Conservation (phyloP, 768 basidiomycete species). For the Naematelia aurantialba region DNA sequence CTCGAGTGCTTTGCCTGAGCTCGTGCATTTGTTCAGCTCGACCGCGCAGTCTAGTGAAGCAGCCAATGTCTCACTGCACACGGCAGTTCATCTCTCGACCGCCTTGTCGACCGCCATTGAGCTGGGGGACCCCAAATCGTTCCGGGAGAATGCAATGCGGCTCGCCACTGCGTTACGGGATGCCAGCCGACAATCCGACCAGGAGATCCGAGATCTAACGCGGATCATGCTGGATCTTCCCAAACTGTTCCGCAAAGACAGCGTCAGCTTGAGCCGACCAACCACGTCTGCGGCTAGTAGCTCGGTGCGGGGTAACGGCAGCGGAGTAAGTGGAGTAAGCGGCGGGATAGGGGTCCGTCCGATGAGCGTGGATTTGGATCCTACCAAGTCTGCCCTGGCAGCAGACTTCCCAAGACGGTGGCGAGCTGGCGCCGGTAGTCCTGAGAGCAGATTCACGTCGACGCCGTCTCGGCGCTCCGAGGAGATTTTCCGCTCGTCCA, state of each 20-base stretch:
- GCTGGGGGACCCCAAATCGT: constrained; percentile 13
- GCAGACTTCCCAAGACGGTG: background rate
- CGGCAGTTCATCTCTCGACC: constrained; percentile 17
- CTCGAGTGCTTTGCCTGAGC: constrained; percentile 16
- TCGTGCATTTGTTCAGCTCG: constrained; percentile 22
- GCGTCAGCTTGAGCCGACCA: constrained; percentile 3
- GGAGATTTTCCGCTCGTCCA: constrained; percentile 1
- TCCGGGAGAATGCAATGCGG: constrained; percentile 10
- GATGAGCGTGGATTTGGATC: constrained; percentile 1
- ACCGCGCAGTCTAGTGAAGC: constrained; percentile 24
- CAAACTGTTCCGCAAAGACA: constrained; percentile 13
- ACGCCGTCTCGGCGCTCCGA: background rate
- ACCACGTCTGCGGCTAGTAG: constrained; percentile 12
- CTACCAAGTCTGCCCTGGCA: constrained; percentile 6
- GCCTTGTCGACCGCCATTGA: constrained; percentile 19
- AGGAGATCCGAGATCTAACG: constrained; percentile 38
- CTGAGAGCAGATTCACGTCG: background rate
- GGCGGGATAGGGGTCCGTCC: background rate
- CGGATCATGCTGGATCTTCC: constrained; percentile 37
- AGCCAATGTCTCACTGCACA: constrained; percentile 20
- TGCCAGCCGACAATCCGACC: constrained; percentile 26
- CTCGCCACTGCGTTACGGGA: constrained; percentile 24
- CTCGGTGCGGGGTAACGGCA: constrained; percentile 3
- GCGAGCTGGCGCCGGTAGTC: background rate
- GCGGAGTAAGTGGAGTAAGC: too few relatives aligned